Base-by-base conservation (phyloP, 2,329 filamentous ascomycete genomes). In the Claviceps fusiformis region DNA sequence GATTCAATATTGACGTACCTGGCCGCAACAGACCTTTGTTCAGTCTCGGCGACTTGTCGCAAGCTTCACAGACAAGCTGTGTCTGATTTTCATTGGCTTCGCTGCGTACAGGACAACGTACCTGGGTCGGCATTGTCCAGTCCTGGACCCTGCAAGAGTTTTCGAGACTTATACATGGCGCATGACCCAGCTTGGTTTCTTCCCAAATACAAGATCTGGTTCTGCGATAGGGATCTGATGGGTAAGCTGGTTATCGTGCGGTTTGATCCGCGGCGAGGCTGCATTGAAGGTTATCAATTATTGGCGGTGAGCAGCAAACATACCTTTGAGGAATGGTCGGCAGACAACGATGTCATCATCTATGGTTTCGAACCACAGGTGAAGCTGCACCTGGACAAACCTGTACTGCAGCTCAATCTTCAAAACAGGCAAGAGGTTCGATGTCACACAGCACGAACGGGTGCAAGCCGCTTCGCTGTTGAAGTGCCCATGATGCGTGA, bases 141-240 rank as follows among this genome's bases (percentile, higher is more conserved):
- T 1, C 74, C 83, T 0, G 76, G 75, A 7, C 83, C 85, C 7
- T 83, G 78, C 62, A 61, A 71, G 2, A 83, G 76, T 29, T 95
- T 84, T 69, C 81, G 80, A 56, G 77, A 86, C 31, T 78, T 95
- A 2, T 95, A 87, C 66, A 72, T 78, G 46, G 77, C 83, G 24
- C 87, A 93, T 65, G 79, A 93, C 59, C 85, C 86, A 0, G 82
- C 85, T 62, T 96, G 91, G 91, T 95, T 95, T 63, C 74, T 96
- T 1, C 77, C 87, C 0, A 82, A 80, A 53, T 76, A 87, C 65
- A 91, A 87, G 68, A 74, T 96, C 59, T 96, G 91, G 91, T 92
- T 95, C 64, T 80, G 82, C 57, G 89, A 95, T 67, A 77, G 75
- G 2, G 78, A 83, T 35, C 76, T 89, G 50, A 84, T 79, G 1